phyloP scores from a whole-genome alignment of 768 basidiomycete species.

The Boletellus emodensis region DNA sequence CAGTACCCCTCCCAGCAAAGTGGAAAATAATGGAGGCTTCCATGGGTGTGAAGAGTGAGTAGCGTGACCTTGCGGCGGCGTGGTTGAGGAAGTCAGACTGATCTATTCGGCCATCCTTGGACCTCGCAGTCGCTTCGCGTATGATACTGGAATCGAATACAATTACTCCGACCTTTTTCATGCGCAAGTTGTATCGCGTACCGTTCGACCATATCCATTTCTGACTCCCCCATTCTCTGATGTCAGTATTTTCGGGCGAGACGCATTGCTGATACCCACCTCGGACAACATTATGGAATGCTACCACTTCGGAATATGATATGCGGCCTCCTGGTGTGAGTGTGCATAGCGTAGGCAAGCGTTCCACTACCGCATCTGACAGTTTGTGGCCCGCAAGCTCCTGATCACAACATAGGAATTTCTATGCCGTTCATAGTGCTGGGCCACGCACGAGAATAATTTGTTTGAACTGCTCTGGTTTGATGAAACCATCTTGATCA shows the following conservation, averaged over 20 bases:
- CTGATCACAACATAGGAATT: conserved; percentile 35
- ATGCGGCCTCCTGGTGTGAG: conserved; percentile 86
- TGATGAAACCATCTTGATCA: conserved; percentile 91
- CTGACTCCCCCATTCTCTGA: conserved; percentile 27
- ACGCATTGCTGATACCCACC: conserved; percentile 42
- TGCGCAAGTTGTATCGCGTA: conserved; percentile 21
- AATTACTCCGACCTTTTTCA: neutral
- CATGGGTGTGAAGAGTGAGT: conserved; percentile 96
- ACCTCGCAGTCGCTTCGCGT: conserved; percentile 83
- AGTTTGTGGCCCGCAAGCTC: conserved; percentile 98
- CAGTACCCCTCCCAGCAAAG: conserved; percentile 82
- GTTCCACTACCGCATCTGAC: conserved; percentile 87
- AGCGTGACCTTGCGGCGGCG: conserved; percentile 80
- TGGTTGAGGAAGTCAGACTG: conserved; percentile 94
- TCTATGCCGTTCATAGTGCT: neutral
- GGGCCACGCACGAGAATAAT: conserved; percentile 78
- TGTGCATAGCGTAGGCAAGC: conserved; percentile 88
- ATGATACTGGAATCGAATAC: conserved; percentile 54
- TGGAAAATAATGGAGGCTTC: conserved; percentile 98
- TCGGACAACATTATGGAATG: conserved; percentile 94
- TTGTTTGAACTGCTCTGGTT: conserved; percentile 88
- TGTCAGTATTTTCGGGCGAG: conserved; percentile 2
- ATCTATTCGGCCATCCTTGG: conserved; percentile 94
- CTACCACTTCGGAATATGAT: conserved; percentile 93
- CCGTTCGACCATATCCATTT: conserved; percentile 98